Conservation (phyloP, 2,329 filamentous ascomycete species). For the Aspergillus neoniger region DNA sequence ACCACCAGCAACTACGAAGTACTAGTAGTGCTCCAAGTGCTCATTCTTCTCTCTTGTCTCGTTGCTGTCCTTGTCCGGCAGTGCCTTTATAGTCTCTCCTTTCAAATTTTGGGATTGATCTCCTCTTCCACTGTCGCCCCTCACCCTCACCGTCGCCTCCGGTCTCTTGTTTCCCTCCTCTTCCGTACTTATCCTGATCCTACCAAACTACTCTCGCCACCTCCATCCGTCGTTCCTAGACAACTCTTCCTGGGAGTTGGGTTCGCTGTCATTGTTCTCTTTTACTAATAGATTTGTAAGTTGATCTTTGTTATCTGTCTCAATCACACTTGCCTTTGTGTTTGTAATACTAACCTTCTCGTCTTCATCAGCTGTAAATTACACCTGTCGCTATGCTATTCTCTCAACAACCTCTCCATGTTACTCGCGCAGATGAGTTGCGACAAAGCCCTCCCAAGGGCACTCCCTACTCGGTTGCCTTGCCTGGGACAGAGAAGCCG, state of each 20-base stretch:
- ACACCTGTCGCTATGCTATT: slow-evolving; percentile 37
- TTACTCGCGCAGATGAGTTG: slow-evolving; percentile 53
- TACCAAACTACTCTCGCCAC: too few species aligned
- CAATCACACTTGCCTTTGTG: too few species aligned
- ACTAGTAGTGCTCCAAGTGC: not conserved
- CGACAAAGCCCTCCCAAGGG: slow-evolving; percentile 68
- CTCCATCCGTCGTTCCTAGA: too few species aligned
- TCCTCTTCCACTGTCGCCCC: not conserved
- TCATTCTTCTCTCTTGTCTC: too few species aligned
- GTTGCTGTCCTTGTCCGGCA: not conserved
- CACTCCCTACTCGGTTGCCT: slow-evolving; percentile 72
- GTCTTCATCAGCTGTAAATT: not conserved
- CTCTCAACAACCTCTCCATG: slow-evolving; percentile 35
- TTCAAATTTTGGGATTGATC: not conserved
- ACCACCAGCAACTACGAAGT: not conserved
- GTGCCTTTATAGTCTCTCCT: not conserved
- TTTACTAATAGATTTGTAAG: not conserved
- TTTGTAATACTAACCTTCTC: not conserved
- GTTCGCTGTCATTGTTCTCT: not conserved
- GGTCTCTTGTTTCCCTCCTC: too few species aligned
- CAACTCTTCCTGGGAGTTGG: too few species aligned
- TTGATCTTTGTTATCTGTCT: not conserved
- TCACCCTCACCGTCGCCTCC: not conserved
- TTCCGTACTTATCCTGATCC: too few species aligned
- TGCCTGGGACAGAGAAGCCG: slow-evolving; percentile 73